Base-by-base conservation (phyloP, 2,329 filamentous ascomycete species). In the Phyllosticta citribraziliensis region DNA sequence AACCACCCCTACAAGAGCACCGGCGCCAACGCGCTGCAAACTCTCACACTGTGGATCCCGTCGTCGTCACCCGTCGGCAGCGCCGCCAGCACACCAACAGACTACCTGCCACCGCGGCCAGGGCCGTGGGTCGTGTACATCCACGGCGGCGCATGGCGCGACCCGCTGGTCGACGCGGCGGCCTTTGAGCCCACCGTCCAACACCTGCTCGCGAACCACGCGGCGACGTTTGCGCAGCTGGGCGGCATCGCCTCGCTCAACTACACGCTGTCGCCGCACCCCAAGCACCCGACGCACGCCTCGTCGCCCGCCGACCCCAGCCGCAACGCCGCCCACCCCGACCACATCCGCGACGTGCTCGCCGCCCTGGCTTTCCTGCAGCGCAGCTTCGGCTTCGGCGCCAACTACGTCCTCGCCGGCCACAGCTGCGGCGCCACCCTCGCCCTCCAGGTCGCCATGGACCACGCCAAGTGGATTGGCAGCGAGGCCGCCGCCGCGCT, bases 341-440 rank as follows among this genome's bases (percentile, higher is more conserved):
- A 82, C 56, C 86, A 89, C 67, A 71, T 88, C 35, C 68, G 73
- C 50, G 86, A 88, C 67, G 76, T 87, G 20, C 72, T 78, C 0
- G 59, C 72, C 1, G 85, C 77, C 0, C 70, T 88, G 5, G 66
- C 72, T 0, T 80, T 77, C 61, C 73, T 88, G 33, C 75, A 79
- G 66, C 66, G 70, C 9, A 71, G 76, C 17, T 80, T 82, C 66
- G 70, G 70, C 8, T 77, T 81, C 62, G 71, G 69, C 35, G 66
- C 57, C 68, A 65, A 56, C 27, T 56, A 55, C 50, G 69, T 88
- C 2, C 76, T 87, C 3, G 72, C 80, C 1, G 86, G 86, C 0
- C 85, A 88, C 70, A 84, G 80, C 17, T 85, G 83, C 62, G 86
- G 86, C 55, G 85, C 80, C 2, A 85, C 83, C 4, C 72, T 91